Evolutionary conservation across 306 rosid genomes (phyloP), one percentile per base, ranked within the genome.

Genomic region (Senna siamea): DNA sequence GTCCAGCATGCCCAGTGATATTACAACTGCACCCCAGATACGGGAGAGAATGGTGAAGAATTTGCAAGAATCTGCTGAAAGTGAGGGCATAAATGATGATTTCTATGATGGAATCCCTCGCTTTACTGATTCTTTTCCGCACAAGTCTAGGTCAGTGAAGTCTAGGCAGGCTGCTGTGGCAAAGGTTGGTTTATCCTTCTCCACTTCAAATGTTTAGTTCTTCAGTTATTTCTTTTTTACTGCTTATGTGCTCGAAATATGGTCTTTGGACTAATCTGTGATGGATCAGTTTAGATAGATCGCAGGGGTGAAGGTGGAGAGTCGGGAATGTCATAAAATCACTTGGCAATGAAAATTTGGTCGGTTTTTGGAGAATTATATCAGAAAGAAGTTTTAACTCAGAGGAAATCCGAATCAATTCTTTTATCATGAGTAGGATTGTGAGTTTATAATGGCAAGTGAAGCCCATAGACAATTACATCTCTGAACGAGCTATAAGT

Each of bases 91-190:
- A 6, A 4, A 5, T 37, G 89, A 81, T n/a, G 93, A 84, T 23
- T 86, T 89, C 76, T 89, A 92, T 51, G 97, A 92, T 50, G 97
- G 97, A 52, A 89, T 92, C 81, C 97, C 97, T 14, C 88, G 91
- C 17, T 92, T 20, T 61, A 19, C 18, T 64, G 87, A 77, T 71
- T 63, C 88, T 47, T 79, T 82, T 59, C 69, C 87, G 1, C 82
- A 80, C 40, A 89, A 92, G 80, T 92, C 93, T 41, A 71, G 97
- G 78, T 87, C 96, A 1, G 85, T 84, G 11, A 76, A 79, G 77
- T 85, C 97, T 32, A 89, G 77, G 15, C 87, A 89, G 20, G 85
- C 82, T 20, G 90, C 92, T 53, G 94, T 89, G 63, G 89, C 92
- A 6, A 92, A 92, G 97, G 97, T 91, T 67, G 38, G 43, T 79